Evolutionary conservation across 1,284 basidiomycete genomes (phyloP).

Genomic region (Phenoliferia sp.): DNA sequence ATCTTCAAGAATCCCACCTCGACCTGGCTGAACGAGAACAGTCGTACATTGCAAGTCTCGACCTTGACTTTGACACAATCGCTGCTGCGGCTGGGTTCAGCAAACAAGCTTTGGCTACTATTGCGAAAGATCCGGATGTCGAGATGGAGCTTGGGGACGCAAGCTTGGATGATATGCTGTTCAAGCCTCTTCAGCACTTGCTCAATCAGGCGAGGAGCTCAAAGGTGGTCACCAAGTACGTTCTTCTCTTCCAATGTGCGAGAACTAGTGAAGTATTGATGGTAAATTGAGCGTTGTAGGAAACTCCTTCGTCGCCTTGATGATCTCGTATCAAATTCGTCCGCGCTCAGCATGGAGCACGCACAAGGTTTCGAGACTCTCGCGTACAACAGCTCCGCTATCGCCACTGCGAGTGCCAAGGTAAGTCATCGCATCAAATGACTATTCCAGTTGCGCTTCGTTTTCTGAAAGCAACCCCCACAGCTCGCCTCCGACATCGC

Average conservation of each 20-base stretch:
- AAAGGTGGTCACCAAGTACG: slow-evolving; percentile 72
- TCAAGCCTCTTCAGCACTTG: slow-evolving; percentile 72
- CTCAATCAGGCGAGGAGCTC: slow-evolving; percentile 74
- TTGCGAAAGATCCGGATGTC: slow-evolving; percentile 72
- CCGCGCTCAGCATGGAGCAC: slow-evolving; percentile 65
- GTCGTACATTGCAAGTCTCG: slow-evolving; percentile 72
- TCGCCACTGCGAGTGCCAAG: slow-evolving; percentile 79
- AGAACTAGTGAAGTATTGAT: neutral
- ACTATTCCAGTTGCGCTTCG: accelerated
- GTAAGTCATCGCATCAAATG: slow-evolving; percentile 50
- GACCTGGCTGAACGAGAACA: slow-evolving; percentile 84
- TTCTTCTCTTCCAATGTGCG: neutral
- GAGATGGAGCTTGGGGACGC: slow-evolving; percentile 65
- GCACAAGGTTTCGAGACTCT: slow-evolving; percentile 66
- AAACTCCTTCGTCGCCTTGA: slow-evolving; percentile 80
- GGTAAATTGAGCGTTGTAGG: slow-evolving; percentile 46
- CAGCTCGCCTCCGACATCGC: slow-evolving; percentile 82
- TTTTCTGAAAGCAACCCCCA: neutral
- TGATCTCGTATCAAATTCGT: slow-evolving; percentile 64
- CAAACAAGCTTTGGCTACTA: slow-evolving; percentile 70
- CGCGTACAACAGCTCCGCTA: slow-evolving; percentile 61
- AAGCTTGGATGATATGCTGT: slow-evolving; percentile 65
- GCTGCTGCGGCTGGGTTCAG: slow-evolving; percentile 80
- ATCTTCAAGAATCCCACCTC: slow-evolving; percentile 70
- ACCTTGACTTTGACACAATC: slow-evolving; percentile 86